phyloP scores from a whole-genome alignment of 2,329 filamentous ascomycete genomes.

The Fusarium gaditjirri region DNA sequence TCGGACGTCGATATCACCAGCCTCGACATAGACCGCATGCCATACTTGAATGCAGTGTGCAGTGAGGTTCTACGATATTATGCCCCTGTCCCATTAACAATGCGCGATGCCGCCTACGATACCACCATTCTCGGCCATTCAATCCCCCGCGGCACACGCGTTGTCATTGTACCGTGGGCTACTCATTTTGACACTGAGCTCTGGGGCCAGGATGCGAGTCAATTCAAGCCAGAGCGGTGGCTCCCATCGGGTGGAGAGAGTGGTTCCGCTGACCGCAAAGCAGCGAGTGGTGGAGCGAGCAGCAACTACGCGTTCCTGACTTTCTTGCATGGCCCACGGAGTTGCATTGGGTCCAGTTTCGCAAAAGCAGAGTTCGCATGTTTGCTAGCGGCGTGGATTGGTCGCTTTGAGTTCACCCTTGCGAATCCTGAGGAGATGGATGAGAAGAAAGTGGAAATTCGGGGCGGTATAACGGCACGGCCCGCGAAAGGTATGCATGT shows the following conservation, averaged over 20 bases:
- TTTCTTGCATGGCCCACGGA: conserved; percentile 86
- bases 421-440: conserved; percentile 70
- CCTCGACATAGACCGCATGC: conserved; percentile 74
- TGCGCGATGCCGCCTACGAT: conserved; percentile 72
- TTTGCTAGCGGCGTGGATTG: conserved; percentile 80
- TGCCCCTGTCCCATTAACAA: conserved; percentile 76
- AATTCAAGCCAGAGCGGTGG: conserved; percentile 86
- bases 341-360: conserved; percentile 86
- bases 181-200: conserved; percentile 74
- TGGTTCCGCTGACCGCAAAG: conserved; percentile 50
- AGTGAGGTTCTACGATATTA: conserved; percentile 80
- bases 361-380: conserved; percentile 87
- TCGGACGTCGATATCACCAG: conserved; percentile 51
- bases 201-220: conserved; percentile 80
- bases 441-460: conserved; percentile 73
- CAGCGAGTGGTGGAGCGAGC: conserved; percentile 74
- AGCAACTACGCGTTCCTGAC: conserved; percentile 84
- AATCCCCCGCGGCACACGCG: conserved; percentile 75
- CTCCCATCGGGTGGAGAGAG: conserved; percentile 58
- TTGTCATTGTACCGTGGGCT: conserved; percentile 73
- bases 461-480: conserved; percentile 75
- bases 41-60: conserved; percentile 83
- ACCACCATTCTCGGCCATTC: conserved; percentile 72
- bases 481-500: conserved; percentile 79
- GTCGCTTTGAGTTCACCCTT: conserved; percentile 74